These are phyloP conservation scores for Ulvella scutata DNA, from an alignment of 139 green algal species.

Conservation along the genomic window DNA sequence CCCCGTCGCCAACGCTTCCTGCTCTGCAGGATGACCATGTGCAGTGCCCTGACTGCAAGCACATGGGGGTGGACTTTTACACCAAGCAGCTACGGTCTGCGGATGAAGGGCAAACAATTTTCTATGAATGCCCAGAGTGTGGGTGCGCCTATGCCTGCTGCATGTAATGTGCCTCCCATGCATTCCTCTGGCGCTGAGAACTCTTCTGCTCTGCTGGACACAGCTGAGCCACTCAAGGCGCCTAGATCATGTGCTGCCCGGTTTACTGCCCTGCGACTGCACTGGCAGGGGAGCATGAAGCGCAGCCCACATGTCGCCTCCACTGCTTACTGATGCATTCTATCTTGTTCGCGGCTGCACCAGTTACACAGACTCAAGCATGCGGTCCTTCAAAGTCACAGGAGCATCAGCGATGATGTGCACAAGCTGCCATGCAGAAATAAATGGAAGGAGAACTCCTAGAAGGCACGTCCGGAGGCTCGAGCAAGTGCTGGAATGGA, in stretches of 20 bases:
- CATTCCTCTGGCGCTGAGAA: too few species aligned
- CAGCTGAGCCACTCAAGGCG: too few species aligned
- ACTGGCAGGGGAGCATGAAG: not conserved
- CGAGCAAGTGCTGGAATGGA: too few species aligned
- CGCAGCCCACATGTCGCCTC: not conserved
- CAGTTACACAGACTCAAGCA: too few species aligned
- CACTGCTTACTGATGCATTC: too few species aligned
- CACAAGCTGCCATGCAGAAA: not conserved
- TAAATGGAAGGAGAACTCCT: not conserved
- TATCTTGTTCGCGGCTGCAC: too few species aligned
- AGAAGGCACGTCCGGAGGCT: too few species aligned
- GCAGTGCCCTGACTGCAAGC: slow-evolving; percentile 57
- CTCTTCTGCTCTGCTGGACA: too few species aligned
- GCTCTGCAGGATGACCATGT: slow-evolving; percentile 31
- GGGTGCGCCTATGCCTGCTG: slow-evolving; percentile 11
- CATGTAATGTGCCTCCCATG: too few species aligned
- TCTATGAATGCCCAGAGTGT: slow-evolving; percentile 79
- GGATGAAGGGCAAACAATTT: slow-evolving; percentile 83
- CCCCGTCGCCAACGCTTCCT: not conserved
- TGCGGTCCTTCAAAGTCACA: too few species aligned
- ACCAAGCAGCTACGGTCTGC: slow-evolving; percentile 85
- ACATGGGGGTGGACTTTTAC: slow-evolving; percentile 70
- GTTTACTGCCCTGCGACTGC: not conserved
- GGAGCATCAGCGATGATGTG: too few species aligned
- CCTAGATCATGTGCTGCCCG: not conserved